Conservation (phyloP, 2,329 filamentous ascomycete species). For the Grosmannia clavigera region DNA sequence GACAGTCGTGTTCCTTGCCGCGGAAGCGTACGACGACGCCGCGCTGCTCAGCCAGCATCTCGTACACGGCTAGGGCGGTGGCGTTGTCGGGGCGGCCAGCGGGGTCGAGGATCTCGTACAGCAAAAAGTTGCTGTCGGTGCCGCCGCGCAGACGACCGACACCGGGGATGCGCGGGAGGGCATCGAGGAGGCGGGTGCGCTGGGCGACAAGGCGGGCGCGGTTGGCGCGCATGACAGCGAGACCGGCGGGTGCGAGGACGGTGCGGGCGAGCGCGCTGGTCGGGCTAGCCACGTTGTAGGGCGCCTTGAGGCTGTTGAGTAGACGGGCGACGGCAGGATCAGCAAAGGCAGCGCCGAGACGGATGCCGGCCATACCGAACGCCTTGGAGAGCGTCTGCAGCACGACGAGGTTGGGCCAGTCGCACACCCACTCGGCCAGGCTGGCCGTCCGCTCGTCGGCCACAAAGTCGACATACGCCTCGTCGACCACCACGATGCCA, state of each 20-base stretch:
- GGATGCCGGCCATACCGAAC: conserved; percentile 88
- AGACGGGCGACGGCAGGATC: conserved; percentile 61
- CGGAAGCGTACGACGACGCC: conserved; percentile 90
- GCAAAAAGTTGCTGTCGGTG: conserved; percentile 71
- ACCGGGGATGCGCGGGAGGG: conserved; percentile 63
- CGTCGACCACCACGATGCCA: conserved; percentile 82
- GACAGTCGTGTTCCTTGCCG: conserved; percentile 82
- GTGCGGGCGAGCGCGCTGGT: conserved; percentile 70
- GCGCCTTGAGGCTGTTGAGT: conserved; percentile 87
- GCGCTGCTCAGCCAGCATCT: conserved; percentile 68
- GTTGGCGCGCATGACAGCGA: conserved; percentile 62
- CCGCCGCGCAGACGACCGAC: conserved; percentile 76
- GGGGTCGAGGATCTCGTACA: conserved; percentile 74
- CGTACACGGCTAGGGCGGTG: conserved; percentile 68
- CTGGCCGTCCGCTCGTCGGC: conserved; percentile 50
- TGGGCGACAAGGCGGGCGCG: conserved; percentile 59
- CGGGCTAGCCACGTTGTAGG: conserved; percentile 87
- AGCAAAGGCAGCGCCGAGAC: conserved; percentile 77
- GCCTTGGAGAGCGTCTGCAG: conserved; percentile 99
- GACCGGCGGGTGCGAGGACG: conserved; percentile 54
- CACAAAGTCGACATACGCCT: conserved; percentile 93
- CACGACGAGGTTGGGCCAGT: conserved; percentile 91
- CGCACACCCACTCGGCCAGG: conserved; percentile 79
- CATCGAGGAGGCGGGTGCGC: conserved; percentile 60
- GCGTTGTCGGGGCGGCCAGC: conserved; percentile 66